Evolutionary conservation across 1,139 yeast species (phyloP).

Genomic region (Hyphopichia buzzinii): DNA sequence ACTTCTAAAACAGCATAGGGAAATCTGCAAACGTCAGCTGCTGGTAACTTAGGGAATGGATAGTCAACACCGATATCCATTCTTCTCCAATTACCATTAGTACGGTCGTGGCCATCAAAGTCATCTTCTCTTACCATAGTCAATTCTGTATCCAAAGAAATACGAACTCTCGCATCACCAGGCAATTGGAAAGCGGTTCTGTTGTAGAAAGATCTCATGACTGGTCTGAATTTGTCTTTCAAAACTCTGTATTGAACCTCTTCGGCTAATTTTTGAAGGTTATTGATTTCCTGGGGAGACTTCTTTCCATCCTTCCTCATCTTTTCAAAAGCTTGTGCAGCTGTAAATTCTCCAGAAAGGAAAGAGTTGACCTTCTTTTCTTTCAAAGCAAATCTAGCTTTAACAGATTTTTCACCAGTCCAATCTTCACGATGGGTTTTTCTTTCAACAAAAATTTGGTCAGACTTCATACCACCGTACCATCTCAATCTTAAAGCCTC

Average conservation of each 20-base stretch:
- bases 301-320: conserved; percentile 92
- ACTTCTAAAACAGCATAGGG: conserved; percentile 98
- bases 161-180: conserved; percentile 98
- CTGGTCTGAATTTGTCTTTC: conserved; percentile 85
- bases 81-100: conserved; percentile 94
- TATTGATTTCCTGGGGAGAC: conserved; percentile 81
- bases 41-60: conserved; percentile 86
- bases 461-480: conserved; percentile 97
- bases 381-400: conserved; percentile 90
- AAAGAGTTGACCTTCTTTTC: conserved; percentile 88
- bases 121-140: conserved; percentile 96
- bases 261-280: conserved; percentile 84
- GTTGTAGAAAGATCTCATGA: conserved; percentile 91
- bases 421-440: conserved; percentile 98
- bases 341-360: conserved; percentile 79
- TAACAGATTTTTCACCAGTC: conserved; percentile 98
- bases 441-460: conserved; percentile 91
- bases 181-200: conserved; percentile 99
- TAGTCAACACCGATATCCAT: conserved; percentile 97
- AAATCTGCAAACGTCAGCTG: conserved; percentile 82
- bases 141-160: conserved; percentile 92
- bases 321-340: conserved; percentile 86
- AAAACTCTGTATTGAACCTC: conserved; percentile 90
- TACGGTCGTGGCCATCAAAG: conserved; percentile 89
- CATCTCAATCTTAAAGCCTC: conserved; percentile 97